A percentile compares a stretch with the other conserved stretches of the same genome.
phyloP scores from a whole-genome alignment of 225 moss, liverwort and hornwort species.

The Pseudisothecium myosuroides region DNA sequence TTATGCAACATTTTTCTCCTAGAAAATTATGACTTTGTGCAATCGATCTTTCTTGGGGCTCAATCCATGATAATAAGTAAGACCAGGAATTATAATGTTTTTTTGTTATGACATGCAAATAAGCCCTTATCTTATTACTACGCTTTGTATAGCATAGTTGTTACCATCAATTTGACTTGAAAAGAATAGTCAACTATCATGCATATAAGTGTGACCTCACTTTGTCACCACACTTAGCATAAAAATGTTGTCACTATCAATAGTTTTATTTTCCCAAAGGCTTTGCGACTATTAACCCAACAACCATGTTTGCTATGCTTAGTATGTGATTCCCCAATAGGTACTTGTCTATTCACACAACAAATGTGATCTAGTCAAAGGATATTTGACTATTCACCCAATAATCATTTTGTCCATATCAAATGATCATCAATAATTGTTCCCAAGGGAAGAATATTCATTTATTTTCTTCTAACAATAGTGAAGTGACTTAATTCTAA shows the following conservation, averaged over 20 bases:
- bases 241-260: neutral
- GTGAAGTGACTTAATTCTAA: neutral
- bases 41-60: rapidly evolving
- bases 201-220: neutral
- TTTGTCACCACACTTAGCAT: neutral
- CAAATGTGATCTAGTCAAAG: neutral
- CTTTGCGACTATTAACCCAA: neutral
- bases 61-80: neutral
- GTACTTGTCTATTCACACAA: neutral
- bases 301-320: rapidly evolving
- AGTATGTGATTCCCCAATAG: neutral
- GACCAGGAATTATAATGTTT: neutral
- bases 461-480: neutral
- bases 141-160: rapidly evolving
- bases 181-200: neutral
- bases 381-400: too few species aligned
- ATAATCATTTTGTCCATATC: neutral
- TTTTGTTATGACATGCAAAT: neutral
- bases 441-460: rapidly evolving
- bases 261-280: rapidly evolving
- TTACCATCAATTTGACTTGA: rapidly evolving
- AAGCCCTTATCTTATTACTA: rapidly evolving
- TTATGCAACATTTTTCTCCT: rapidly evolving
- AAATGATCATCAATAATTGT: neutral
- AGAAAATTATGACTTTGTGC: too few species aligned